Conservation (phyloP, 768 basidiomycete genomes). For the Suillus subaureus region DNA sequence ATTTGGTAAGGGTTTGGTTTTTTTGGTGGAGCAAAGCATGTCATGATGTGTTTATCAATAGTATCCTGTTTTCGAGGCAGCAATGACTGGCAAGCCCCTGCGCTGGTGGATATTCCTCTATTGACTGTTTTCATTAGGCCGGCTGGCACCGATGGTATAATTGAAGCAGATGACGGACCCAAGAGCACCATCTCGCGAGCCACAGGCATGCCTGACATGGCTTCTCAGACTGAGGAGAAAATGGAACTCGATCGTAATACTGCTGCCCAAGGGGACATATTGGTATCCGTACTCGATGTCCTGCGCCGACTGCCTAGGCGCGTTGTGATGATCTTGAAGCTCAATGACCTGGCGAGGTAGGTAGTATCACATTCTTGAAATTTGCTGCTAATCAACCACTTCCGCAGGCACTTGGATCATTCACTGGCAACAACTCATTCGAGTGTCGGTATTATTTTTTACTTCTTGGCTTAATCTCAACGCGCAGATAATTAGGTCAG, state of each 20-base stretch:
- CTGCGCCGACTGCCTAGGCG: constrained; percentile 83
- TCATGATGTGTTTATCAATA: constrained; percentile 31
- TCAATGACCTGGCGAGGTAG: constrained; percentile 84
- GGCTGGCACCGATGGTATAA: constrained; percentile 67
- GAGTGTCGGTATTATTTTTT: constrained; percentile 44
- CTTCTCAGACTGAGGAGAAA: constrained; percentile 71
- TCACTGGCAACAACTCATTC: constrained; percentile 88
- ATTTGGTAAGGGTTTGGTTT: constrained; percentile 57
- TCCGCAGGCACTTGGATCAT: constrained; percentile 71
- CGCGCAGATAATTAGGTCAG: constrained; percentile 51
- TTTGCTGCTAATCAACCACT: not conserved
- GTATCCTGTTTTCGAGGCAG: constrained; percentile 95
- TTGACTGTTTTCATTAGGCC: constrained; percentile 35
- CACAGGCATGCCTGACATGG: constrained; percentile 75
- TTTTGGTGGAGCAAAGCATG: not conserved
- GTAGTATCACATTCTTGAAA: constrained; percentile 14
- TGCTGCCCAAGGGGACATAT: constrained; percentile 82
- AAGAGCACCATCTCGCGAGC: constrained; percentile 54
- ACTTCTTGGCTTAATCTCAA: not conserved
- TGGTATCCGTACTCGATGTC: constrained; percentile 86
- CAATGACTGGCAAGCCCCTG: constrained; percentile 69
- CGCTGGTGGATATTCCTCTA: not conserved
- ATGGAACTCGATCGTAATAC: constrained; percentile 81
- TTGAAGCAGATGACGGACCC: constrained; percentile 42
- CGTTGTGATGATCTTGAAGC: constrained; percentile 80